Conservation (phyloP, 2,329 filamentous ascomycete species). For the Trichophyton simii region DNA sequence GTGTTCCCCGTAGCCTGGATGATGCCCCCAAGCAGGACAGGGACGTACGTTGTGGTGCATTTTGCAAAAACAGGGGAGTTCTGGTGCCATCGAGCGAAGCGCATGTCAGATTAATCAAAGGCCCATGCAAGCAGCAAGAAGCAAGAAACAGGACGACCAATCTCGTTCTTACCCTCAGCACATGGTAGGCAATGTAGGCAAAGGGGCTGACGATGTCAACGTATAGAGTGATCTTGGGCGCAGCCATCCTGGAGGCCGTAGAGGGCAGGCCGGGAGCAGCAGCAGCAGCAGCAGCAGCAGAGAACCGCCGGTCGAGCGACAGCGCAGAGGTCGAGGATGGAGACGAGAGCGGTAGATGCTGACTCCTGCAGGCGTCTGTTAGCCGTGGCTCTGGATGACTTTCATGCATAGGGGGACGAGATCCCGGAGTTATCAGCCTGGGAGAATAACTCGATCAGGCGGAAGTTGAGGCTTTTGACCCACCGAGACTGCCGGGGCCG, state of each 20-base stretch:
- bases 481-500: not conserved
- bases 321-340: too few species aligned
- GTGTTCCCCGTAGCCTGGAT: conserved; percentile 46
- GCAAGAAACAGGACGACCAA: not conserved
- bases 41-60: conserved; percentile 44
- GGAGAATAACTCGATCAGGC: not conserved
- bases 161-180: conserved; percentile 36
- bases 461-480: not conserved
- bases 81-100: conserved; percentile 22
- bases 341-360: not conserved
- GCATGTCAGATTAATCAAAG: not conserved
- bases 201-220: conserved; percentile 50
- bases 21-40: conserved; percentile 48
- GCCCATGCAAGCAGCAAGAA: too few species aligned
- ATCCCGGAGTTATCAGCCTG: not conserved
- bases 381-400: not conserved
- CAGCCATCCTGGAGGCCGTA: conserved; percentile 28
- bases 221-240: conserved; percentile 44
- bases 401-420: not conserved
- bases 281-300: not conserved
- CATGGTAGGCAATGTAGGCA: conserved; percentile 47
- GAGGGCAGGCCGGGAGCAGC: not conserved
- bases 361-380: not conserved
- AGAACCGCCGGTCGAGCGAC: not conserved
- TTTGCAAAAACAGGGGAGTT: conserved; percentile 44